Base-by-base conservation (phyloP, 2,329 filamentous ascomycete genomes). In the Stagonosporopsis chrysanthemi region DNA sequence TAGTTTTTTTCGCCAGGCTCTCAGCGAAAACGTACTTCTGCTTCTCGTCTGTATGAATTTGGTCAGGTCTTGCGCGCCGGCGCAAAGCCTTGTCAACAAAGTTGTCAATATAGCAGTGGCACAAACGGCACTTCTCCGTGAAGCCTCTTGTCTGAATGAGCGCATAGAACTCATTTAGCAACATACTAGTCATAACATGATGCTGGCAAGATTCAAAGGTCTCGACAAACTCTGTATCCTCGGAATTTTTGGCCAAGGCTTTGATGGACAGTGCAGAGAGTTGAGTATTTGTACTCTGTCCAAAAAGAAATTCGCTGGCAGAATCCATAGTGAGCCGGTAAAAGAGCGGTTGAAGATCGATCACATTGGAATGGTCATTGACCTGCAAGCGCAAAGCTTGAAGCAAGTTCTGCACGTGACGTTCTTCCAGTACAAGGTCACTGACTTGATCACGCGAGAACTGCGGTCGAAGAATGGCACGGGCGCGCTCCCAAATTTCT, bases 391-490 rank as follows among this genome's bases (percentile, higher is more conserved):
- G 19, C 8, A 58, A 8, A 29, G 45, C 50, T 12, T 26, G 42
- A 15, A 65, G 58, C 36, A 65, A 31, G 38, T 59, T 48, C 29
- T 60, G 52, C 15, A 77, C 65, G 48, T 77, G 75, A 11, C 60
- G 56, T 52, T 78, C 76, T 39, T 72, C 67, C 33, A 74, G 60
- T 1, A 73, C 72, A 2, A 78, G 65, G 54, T 78, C 75, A 60
- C 67, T 44, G 77, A 66, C 58, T 77, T 77, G 72, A 33, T 46
- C 35, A 7, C 75, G 64, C 14, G 69, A 65, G 47, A 78, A 78
- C 26, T 76, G 75, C 6, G 76, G 76, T 35, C 76, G 65, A 17
- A 78, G 66, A 52, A 78, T 52, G 2, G 69, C 69, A 24, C 76
- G 60, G 24, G 66, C 71, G 48, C 77, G 75, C 49, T 74, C 69